Conservation (phyloP, 2,329 filamentous ascomycete species). For the Aspergillus viridinutans region DNA sequence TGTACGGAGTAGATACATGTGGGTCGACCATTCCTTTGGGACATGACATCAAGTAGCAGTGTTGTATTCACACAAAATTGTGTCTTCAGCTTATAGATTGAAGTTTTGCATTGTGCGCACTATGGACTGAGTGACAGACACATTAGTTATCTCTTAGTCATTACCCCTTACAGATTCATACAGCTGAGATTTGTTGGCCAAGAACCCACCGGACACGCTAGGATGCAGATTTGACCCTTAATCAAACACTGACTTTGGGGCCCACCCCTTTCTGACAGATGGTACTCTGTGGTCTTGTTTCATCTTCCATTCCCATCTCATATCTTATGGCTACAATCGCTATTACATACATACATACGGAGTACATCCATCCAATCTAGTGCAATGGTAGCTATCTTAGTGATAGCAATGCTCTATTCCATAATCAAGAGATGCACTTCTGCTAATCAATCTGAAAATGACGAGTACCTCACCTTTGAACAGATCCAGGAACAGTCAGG, state of each 20-base stretch:
- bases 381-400: neutral
- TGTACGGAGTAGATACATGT: neutral
- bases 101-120: neutral
- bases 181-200: constrained; percentile 16
- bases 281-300: neutral
- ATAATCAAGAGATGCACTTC: too few relatives aligned
- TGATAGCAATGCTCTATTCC: neutral
- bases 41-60: neutral
- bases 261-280: constrained; percentile 19
- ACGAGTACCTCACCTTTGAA: too few relatives aligned
- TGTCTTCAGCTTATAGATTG: neutral
- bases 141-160: neutral
- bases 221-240: constrained; percentile 33
- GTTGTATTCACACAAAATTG: too few relatives aligned
- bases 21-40: neutral
- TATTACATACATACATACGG: constrained; percentile 1
- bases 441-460: too few relatives aligned
- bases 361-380: neutral
- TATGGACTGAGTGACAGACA: neutral
- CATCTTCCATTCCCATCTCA: neutral
- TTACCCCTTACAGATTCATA: constrained; percentile 17
- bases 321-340: constrained; percentile 1
- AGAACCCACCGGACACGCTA: constrained; percentile 28
- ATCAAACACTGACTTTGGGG: constrained; percentile 33
- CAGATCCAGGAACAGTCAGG: neutral